Evolutionary conservation across 345 rosid species (phyloP).

Genomic region (Citrus inodora): DNA sequence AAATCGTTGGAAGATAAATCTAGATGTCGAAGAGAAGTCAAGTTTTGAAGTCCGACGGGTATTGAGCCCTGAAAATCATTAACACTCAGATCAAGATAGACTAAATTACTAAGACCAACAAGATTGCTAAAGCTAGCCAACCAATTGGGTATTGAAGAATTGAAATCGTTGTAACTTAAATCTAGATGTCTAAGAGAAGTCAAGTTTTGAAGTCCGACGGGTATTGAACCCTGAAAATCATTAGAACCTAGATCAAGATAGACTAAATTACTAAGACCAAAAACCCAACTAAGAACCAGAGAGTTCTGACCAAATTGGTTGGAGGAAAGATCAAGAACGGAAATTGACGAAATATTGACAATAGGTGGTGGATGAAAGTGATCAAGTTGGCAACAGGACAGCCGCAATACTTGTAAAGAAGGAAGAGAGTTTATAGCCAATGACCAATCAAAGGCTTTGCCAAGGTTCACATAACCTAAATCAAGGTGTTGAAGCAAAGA

Average conservation of each 20-base stretch:
- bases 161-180: not conserved
- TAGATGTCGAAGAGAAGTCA: constrained; percentile 8
- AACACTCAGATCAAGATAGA: constrained; percentile 5
- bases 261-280: not conserved
- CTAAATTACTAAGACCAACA: constrained; percentile 9
- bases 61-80: not conserved
- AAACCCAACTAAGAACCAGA: constrained; percentile 16
- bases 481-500: not conserved
- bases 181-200: constrained; percentile 10
- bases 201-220: not conserved
- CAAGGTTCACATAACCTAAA: not conserved
- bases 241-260: constrained; percentile 12
- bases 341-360: not conserved
- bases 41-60: not conserved
- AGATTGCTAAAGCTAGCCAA: not conserved
- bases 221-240: not conserved
- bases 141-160: constrained; percentile 12
- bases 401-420: not conserved
- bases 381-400: not conserved
- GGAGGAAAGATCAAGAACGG: not conserved
- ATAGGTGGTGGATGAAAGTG: no score
- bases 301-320: not conserved
- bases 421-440: not conserved
- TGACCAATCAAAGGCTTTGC: not conserved
- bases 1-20: not conserved